Evolutionary conservation across 2,329 filamentous ascomycete species (phyloP), one percentile per base, ranked within the genome.

Genomic region (Exophiala oligosperma): DNA sequence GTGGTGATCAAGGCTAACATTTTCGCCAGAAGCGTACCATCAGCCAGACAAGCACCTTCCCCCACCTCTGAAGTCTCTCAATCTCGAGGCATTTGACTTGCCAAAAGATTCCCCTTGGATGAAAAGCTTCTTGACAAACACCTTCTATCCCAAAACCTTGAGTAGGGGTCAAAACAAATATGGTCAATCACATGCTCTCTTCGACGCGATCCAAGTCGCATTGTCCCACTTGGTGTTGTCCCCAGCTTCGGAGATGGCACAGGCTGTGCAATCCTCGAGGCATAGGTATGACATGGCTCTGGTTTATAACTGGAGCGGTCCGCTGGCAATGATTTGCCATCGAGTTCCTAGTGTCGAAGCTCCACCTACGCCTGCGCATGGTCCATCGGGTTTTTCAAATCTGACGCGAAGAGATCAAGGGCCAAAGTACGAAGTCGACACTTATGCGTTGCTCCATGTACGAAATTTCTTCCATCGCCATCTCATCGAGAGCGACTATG

Each of bases 401-500:
- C 40, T 64, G 24, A 37, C 38, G 49, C 26, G 17, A 12, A 52
- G 28, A 23, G 44, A 24, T 48, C 49, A 35, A 48, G 70, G 21
- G 35, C 58, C 3, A 53, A 63, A 2, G 26, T 55, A 63, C 0
- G 51, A 59, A 1, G 56, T 74, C 2, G 63, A 75, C 43, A 61
- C 75, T 3, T 21, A 62, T 26, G 67, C 63, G 6, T 47, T 76
- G n/a, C 54, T 76, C 24, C 71, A 75, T 40, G 71, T 77, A 17
- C 70, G 74, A 12, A 74, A 74, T 57, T 77, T 77, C 57, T 77
- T 74, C 74, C 71, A 74, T 37, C 68, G 70, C 3, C 74, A 77
- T 61, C 57, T 77, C 6, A 66, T 73, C 8, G 70, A 35, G 32
- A 35, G 32, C 6, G 9, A 35, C 32, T 9, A 11, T 11, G 9